Evolutionary conservation across 345 rosid genomes (phyloP).

Genomic region (Cardamine occulta): DNA sequence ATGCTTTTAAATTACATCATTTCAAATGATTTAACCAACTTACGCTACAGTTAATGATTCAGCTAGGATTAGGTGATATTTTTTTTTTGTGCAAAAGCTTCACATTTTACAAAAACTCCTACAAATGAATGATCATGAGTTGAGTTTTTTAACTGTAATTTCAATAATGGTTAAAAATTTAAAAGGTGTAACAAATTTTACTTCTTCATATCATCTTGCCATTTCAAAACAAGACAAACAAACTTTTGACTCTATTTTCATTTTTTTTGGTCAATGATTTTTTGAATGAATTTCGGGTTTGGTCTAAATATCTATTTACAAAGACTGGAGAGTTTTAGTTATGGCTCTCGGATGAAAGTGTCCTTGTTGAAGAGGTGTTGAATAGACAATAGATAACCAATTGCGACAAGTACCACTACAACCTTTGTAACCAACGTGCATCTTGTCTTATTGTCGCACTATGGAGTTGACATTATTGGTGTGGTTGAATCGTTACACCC

Average conservation of each 20-base stretch:
- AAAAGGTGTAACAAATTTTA: no score
- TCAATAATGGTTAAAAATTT: no score
- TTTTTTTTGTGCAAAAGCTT: no score
- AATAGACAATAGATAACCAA: background rate
- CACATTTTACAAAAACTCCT: no score
- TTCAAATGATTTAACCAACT: background rate
- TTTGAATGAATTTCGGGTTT: background rate
- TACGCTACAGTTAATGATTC: no score
- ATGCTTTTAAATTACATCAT: background rate
- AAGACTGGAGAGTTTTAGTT: background rate
- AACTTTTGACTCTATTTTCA: background rate
- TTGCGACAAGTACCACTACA: conserved; percentile 24
- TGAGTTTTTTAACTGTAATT: no score
- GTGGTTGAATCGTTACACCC: conserved; percentile 26
- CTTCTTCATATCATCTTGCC: background rate
- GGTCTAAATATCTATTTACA: background rate
- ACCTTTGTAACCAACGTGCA: conserved; percentile 37
- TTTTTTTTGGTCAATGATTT: background rate
- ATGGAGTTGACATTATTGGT: conserved; percentile 32
- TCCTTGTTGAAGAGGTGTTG: conserved; percentile 14
- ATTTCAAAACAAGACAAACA: background rate
- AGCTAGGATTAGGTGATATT: no score
- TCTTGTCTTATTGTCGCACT: conserved; percentile 36
- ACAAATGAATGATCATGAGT: no score
- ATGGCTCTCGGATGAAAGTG: conserved; percentile 19